Conservation (phyloP, 2,329 filamentous ascomycete genomes). For the Xylaria sp. region DNA sequence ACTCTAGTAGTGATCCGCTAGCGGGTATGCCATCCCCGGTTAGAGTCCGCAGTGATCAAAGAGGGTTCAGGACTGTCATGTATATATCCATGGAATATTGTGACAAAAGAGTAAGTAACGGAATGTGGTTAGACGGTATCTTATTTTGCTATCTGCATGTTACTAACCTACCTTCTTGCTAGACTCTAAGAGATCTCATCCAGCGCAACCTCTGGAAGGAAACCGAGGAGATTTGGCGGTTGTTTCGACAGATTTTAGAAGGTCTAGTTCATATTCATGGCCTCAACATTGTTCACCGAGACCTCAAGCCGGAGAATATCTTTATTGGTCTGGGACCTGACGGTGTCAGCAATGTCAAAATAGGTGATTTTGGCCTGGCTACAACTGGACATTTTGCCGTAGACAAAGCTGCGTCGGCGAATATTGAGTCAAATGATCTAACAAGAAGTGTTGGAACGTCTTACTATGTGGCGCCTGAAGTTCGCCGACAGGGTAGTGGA, state of each 20-base stretch:
- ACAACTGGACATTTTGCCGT: conserved; percentile 83
- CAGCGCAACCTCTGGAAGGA: conserved; percentile 78
- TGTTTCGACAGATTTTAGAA: conserved; percentile 91
- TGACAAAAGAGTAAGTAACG: conserved; percentile 76
- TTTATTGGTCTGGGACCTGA: conserved; percentile 81
- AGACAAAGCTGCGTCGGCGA: conserved; percentile 61
- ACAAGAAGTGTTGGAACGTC: conserved; percentile 80
- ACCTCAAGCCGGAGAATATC: conserved; percentile 96
- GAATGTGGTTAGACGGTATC: background rate
- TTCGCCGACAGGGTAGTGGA: conserved; percentile 78
- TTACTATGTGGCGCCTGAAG: conserved; percentile 92
- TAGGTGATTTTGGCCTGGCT: conserved; percentile 95
- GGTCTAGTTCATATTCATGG: conserved; percentile 90
- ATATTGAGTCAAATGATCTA: conserved; percentile 69
- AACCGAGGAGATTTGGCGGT: conserved; percentile 83
- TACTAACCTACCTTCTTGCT: conserved; percentile 8
- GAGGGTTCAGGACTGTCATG: conserved; percentile 75
- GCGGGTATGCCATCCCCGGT: conserved; percentile 42
- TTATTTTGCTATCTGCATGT: background rate
- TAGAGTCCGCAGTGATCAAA: conserved; percentile 54
- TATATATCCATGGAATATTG: conserved; percentile 99
- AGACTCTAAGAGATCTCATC: conserved; percentile 90
- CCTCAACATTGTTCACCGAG: conserved; percentile 91
- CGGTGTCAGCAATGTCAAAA: conserved; percentile 87
- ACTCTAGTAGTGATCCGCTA: conserved; percentile 37